A percentile compares a stretch with the other conserved stretches of the same genome.
Evolutionary conservation across 2,329 filamentous ascomycete species (phyloP).

Genomic region (Neophaeococcomyces aloes): DNA sequence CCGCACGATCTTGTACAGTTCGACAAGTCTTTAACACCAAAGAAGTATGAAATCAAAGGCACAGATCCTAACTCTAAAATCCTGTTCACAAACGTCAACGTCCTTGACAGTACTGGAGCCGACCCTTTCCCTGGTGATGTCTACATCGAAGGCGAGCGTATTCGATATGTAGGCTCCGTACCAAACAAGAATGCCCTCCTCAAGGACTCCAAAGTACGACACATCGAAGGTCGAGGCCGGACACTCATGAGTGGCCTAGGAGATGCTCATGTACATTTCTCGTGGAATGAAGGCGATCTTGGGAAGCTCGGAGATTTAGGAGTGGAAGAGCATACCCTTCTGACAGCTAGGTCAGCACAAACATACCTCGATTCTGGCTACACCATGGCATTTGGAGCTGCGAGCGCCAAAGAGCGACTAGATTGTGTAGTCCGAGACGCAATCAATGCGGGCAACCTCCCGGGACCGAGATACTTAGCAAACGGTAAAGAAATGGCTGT

Average conservation of each 20-base stretch:
- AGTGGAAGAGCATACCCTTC: constrained; percentile 39
- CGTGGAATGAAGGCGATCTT: constrained; percentile 39
- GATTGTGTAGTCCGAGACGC: constrained; percentile 40
- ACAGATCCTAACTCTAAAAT: constrained; percentile 27
- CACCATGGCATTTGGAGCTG: constrained; percentile 42
- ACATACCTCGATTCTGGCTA: constrained; percentile 41
- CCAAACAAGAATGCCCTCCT: constrained; percentile 23
- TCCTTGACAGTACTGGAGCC: constrained; percentile 31
- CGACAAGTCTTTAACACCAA: constrained; percentile 26
- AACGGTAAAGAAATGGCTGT: constrained; percentile 42
- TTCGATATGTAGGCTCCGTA: constrained; percentile 27
- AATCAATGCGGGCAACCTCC: constrained; percentile 40
- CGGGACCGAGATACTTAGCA: constrained; percentile 39
- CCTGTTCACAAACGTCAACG: constrained; percentile 31
- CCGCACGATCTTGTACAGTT: constrained; percentile 22
- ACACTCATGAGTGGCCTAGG: constrained; percentile 43
- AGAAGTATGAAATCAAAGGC: constrained; percentile 27
- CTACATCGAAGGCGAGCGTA: constrained; percentile 28
- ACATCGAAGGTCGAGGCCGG: constrained; percentile 32
- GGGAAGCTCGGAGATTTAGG: constrained; percentile 32
- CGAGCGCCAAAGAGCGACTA: constrained; percentile 37
- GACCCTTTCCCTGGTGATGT: constrained; percentile 33
- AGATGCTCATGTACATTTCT: constrained; percentile 41
- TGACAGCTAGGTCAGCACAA: constrained; percentile 35
- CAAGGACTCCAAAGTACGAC: constrained; percentile 26